These are phyloP conservation scores for Penicillium argentinense DNA, from an alignment of 495 filamentous ascomycete genomes.

Conservation along the genomic window DNA sequence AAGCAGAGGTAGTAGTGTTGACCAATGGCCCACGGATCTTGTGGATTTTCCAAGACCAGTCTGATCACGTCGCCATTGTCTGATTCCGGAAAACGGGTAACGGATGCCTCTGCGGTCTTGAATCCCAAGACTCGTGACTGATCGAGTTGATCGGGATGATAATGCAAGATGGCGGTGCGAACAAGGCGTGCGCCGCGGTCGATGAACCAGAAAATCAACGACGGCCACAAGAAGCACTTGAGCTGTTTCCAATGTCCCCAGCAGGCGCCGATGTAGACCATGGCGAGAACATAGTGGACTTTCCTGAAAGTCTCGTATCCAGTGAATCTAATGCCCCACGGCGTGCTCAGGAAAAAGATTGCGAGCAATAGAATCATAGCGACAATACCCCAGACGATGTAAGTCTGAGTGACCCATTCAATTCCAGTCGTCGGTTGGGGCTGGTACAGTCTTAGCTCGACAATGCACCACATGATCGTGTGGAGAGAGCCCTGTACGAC, in stretches of 20 bases:
- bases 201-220: slow-evolving; percentile 54
- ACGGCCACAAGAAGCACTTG: slow-evolving; percentile 61
- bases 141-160: slow-evolving; percentile 34
- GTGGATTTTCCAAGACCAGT: slow-evolving; percentile 55
- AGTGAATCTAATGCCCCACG: slow-evolving; percentile 55
- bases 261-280: slow-evolving; percentile 65
- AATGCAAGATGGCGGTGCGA: slow-evolving; percentile 54
- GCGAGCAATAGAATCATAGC: slow-evolving; percentile 59
- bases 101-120: slow-evolving; percentile 45
- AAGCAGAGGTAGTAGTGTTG: slow-evolving; percentile 70
- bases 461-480: slow-evolving; percentile 63
- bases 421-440: slow-evolving; percentile 58
- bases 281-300: slow-evolving; percentile 60
- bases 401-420: slow-evolving; percentile 51
- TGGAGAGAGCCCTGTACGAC: slow-evolving; percentile 60
- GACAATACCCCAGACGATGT: slow-evolving; percentile 65
- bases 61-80: slow-evolving; percentile 54
- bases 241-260: slow-evolving; percentile 67
- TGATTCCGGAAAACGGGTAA: slow-evolving; percentile 47
- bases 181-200: slow-evolving; percentile 53
- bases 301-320: slow-evolving; percentile 70
- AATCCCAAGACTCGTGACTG: slow-evolving; percentile 26
- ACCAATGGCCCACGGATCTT: slow-evolving; percentile 57
- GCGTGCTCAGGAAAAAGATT: slow-evolving; percentile 54
- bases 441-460: slow-evolving; percentile 61